These are phyloP conservation scores for Euphorbia tirucalli DNA, from an alignment of 345 rosid genomes.

Conservation along the genomic window DNA sequence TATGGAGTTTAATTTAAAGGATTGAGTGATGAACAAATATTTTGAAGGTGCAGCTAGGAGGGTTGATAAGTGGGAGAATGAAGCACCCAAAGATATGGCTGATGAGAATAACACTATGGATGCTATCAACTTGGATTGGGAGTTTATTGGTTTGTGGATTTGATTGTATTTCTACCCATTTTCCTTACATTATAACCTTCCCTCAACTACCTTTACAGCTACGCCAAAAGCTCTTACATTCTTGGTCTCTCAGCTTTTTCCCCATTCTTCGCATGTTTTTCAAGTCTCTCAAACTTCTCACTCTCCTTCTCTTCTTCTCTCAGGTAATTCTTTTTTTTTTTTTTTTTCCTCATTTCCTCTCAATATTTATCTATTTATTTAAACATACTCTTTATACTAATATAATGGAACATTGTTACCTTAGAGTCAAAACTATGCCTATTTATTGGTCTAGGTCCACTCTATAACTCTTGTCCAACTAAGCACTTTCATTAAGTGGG, in stretches of 20 bases:
- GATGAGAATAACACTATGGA: conserved; percentile 48
- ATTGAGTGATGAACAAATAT: too few species aligned
- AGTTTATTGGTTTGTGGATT: conserved; percentile 69
- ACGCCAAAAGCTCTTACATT: conserved; percentile 45
- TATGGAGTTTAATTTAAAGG: too few species aligned
- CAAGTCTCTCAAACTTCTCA: conserved; percentile 55
- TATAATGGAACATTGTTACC: too few species aligned
- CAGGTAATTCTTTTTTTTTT: conserved; percentile 38
- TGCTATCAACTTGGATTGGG: conserved; percentile 70
- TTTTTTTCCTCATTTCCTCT: not conserved
- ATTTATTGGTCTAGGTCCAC: too few species aligned
- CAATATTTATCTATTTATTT: too few species aligned
- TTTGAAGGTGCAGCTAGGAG: conserved; percentile 43
- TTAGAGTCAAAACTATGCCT: too few species aligned
- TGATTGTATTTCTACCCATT: conserved; percentile 39
- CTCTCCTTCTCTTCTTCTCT: conserved; percentile 60
- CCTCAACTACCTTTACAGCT: conserved; percentile 37
- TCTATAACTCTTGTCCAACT: too few species aligned
- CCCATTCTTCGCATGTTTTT: conserved; percentile 49
- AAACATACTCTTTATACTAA: too few species aligned
- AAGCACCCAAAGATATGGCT: conserved; percentile 76
- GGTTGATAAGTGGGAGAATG: conserved; percentile 50
- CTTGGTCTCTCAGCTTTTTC: conserved; percentile 59
- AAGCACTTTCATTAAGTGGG: too few species aligned
- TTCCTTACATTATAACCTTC: conserved; percentile 55